Conservation (phyloP, 768 basidiomycete species). For the Trametes sanguinea region DNA sequence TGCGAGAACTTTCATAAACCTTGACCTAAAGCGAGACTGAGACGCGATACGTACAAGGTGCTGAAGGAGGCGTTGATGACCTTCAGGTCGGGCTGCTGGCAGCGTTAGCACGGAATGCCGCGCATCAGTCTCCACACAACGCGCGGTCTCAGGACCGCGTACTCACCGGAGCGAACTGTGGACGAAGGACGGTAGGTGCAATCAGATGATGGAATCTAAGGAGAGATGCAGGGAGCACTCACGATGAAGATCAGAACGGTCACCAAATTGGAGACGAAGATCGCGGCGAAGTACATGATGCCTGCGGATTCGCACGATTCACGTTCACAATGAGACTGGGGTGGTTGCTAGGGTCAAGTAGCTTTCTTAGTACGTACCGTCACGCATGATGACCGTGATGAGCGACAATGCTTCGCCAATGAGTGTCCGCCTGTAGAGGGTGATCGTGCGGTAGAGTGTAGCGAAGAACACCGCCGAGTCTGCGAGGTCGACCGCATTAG, state of each 20-base stretch:
- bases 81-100: slow-evolving; percentile 27
- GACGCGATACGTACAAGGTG: slow-evolving; percentile 25
- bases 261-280: slow-evolving; percentile 29
- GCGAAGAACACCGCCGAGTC: slow-evolving; percentile 31
- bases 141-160: slow-evolving; percentile 15
- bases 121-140: neutral
- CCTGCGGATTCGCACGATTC: slow-evolving; percentile 15
- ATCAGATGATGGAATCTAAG: neutral
- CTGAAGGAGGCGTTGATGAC: slow-evolving; percentile 33
- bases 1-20: neutral
- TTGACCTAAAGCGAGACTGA: neutral
- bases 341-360: neutral
- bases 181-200: neutral
- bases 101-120: slow-evolving; percentile 1
- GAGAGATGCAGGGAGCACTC: neutral
- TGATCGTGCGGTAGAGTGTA: slow-evolving; percentile 28
- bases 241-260: slow-evolving; percentile 29
- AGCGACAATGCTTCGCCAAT: slow-evolving; percentile 25
- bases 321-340: too few relatives aligned
- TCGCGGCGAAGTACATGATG: slow-evolving; percentile 31
- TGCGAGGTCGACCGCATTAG: neutral
- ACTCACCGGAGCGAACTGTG: slow-evolving; percentile 21
- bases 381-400: slow-evolving; percentile 29
- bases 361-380: slow-evolving; percentile 20
- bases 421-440: slow-evolving; percentile 21